Evolutionary conservation across 352 stramenopile species (phyloP), one percentile per base, ranked within the genome.

Genomic region (Globisporangium acanthophoron): DNA sequence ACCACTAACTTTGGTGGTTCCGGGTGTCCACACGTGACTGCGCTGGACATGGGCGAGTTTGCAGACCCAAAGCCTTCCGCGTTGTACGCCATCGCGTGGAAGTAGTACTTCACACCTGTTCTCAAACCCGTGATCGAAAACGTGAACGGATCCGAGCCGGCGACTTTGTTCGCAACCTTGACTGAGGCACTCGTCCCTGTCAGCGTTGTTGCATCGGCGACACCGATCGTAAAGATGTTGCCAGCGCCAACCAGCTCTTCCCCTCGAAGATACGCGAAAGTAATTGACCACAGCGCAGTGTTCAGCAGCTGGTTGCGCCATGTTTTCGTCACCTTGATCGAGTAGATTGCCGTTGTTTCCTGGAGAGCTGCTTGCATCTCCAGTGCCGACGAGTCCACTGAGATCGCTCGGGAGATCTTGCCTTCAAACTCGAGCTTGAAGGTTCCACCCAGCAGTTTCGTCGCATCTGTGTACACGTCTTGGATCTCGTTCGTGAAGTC

Each of bases 401-500:
- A 69, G 41, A 99, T 91, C 1, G 68, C 37, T 21, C 56, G 44
- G 18, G 92, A 96, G 5, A 78, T 68, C 51, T 94, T 84, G 39
- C 87, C 94, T 67, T 97, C 80, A 62, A 98, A 98, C 29, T 66
- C 79, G 18, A 99, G 72, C 16, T 69, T 75, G 67, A 98, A 98
- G 11, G 68, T 83, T 0, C 93, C 96, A 15, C 61, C 68, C 0
- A 98, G 52, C 9, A 58, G 37, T 9, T 69, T 65, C 56, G 73
- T 65, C 0, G 85, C 74, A 37, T 86, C 74, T 16, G 90, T 87
- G 46, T 69, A 85, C 39, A 98, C 75, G 27, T 93, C 94, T 72
- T 98, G 94, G 24, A 97, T 81, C 70, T 98, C 96, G 59, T 95
- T 86, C 0, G 94, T 98, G 73, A 97, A 99, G 51, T 95, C 74